These are phyloP conservation scores for Ustilago trichophora DNA, from an alignment of 1,284 basidiomycete species.

Conservation along the genomic window DNA sequence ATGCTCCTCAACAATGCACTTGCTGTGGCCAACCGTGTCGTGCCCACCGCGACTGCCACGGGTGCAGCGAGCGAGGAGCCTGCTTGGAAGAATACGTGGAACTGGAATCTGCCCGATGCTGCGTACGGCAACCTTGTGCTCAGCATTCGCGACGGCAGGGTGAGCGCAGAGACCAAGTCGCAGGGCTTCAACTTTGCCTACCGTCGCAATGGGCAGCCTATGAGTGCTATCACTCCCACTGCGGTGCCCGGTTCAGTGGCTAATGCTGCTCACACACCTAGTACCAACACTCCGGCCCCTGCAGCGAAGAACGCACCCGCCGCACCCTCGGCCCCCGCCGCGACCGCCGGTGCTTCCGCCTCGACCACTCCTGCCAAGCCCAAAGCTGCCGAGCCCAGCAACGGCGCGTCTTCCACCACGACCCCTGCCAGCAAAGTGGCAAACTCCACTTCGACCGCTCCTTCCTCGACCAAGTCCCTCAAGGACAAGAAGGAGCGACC, in stretches of 20 bases:
- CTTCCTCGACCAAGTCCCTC: conserved; percentile 21
- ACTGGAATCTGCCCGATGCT: conserved; percentile 94
- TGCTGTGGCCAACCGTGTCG: conserved; percentile 81
- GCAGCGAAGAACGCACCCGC: background rate
- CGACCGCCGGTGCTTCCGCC: background rate
- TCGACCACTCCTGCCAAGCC: background rate
- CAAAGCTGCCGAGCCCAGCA: conserved; percentile 8
- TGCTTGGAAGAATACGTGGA: conserved; percentile 77
- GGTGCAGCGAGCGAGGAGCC: conserved; percentile 79
- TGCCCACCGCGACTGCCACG: conserved; percentile 71
- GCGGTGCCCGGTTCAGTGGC: conserved; percentile 6
- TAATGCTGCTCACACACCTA: conserved; percentile 6
- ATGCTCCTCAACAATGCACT: conserved; percentile 89
- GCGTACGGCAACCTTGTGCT: conserved; percentile 87
- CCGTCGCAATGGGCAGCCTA: conserved; percentile 71
- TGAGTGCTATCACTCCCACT: conserved; percentile 35
- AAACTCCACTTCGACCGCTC: background rate
- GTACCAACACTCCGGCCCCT: conserved; percentile 9
- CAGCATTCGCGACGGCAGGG: conserved; percentile 87
- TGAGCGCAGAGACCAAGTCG: conserved; percentile 89
- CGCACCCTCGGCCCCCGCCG: conserved; percentile 3
- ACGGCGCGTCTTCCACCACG: conserved; percentile 8
- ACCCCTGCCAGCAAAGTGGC: background rate
- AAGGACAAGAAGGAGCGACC: conserved; percentile 38
- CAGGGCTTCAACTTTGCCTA: conserved; percentile 97